These are phyloP conservation scores for Trypanosoma lewisi DNA, from an alignment of 208 protist species.

Conservation along the genomic window DNA sequence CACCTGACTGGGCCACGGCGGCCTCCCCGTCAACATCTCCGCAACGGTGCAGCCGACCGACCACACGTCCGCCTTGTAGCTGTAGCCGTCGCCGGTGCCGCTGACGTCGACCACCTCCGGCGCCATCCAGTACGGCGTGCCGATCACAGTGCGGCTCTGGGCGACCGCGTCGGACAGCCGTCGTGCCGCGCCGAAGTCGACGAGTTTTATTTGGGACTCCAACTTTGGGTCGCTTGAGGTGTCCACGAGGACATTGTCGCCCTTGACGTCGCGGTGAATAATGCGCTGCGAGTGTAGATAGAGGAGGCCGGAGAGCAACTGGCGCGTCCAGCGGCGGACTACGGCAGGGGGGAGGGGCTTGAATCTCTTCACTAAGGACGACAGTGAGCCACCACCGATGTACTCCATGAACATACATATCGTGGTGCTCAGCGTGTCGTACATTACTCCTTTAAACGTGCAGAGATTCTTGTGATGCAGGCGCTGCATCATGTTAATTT, in stretches of 20 bases:
- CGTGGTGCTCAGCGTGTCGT: conserved; percentile 43
- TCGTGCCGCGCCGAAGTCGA: conserved; percentile 88
- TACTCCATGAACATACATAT: conserved; percentile 94
- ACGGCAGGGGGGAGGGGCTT: conserved; percentile 76
- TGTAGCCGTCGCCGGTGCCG: conserved; percentile 62
- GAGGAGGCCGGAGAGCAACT: conserved; percentile 82
- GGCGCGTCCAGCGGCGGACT: conserved; percentile 85
- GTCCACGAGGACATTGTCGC: conserved; percentile 90
- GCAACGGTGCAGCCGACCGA: conserved; percentile 91
- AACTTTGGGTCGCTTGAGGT: conserved; percentile 49
- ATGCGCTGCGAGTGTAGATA: conserved; percentile 91
- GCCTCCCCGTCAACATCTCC: conserved; percentile 91
- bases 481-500: conserved; percentile 92
- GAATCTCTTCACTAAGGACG: conserved; percentile 83
- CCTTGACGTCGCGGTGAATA: conserved; percentile 92
- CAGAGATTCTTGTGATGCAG: conserved; percentile 91
- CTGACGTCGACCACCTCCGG: conserved; percentile 86
- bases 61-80: conserved; percentile 93
- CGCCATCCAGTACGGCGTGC: conserved; percentile 94
- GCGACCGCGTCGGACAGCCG: conserved; percentile 78
- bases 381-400: conserved; percentile 87
- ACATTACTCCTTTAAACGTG: conserved; percentile 85
- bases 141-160: conserved; percentile 88
- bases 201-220: conserved; percentile 85
- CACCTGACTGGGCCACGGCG: conserved; percentile 80